These are phyloP conservation scores for Hypoxylon sp. DNA, from an alignment of 2,329 filamentous ascomycete genomes.

Conservation along the genomic window DNA sequence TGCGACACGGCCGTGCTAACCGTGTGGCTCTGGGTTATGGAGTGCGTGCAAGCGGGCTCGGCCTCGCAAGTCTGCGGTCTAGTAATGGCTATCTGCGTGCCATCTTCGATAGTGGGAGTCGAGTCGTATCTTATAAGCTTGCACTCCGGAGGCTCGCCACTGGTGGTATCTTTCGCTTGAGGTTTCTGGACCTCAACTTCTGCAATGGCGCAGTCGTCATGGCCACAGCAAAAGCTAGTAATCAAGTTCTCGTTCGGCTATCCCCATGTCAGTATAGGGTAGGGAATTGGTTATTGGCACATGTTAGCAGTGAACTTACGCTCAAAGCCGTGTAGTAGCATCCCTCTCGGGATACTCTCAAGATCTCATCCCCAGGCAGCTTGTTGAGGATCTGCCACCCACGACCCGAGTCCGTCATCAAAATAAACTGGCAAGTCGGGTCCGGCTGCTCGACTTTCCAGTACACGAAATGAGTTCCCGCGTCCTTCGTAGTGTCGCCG, in stretches of 20 bases:
- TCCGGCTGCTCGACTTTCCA: conserved; percentile 37
- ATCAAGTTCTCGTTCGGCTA: conserved; percentile 36
- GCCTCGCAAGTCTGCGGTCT: conserved; percentile 39
- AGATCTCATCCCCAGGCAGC: conserved; percentile 31
- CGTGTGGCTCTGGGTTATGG: conserved; percentile 29
- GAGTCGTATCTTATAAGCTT: conserved; percentile 14
- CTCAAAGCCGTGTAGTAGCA: conserved; percentile 38
- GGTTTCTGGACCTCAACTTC: conserved; percentile 29
- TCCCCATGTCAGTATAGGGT: background rate
- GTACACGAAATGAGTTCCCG: conserved; percentile 31
- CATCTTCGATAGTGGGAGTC: conserved; percentile 23
- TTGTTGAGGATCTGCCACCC: conserved; percentile 36
- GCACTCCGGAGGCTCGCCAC: conserved; percentile 24
- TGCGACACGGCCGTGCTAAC: conserved; percentile 32
- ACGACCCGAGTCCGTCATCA: conserved; percentile 30
- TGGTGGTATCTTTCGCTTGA: background rate
- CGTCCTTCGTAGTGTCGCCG: conserved; percentile 15
- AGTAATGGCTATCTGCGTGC: conserved; percentile 36
- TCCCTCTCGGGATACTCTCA: conserved; percentile 27
- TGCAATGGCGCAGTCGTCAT: conserved; percentile 32
- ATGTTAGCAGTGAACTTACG: conserved; percentile 17
- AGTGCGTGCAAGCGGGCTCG: conserved; percentile 34
- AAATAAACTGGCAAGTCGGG: conserved; percentile 32
- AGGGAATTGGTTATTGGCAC: too few species aligned
- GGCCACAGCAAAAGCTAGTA: conserved; percentile 40